These are phyloP conservation scores for Porcisia hertigi DNA, from an alignment of 208 protist genomes.

Conservation along the genomic window DNA sequence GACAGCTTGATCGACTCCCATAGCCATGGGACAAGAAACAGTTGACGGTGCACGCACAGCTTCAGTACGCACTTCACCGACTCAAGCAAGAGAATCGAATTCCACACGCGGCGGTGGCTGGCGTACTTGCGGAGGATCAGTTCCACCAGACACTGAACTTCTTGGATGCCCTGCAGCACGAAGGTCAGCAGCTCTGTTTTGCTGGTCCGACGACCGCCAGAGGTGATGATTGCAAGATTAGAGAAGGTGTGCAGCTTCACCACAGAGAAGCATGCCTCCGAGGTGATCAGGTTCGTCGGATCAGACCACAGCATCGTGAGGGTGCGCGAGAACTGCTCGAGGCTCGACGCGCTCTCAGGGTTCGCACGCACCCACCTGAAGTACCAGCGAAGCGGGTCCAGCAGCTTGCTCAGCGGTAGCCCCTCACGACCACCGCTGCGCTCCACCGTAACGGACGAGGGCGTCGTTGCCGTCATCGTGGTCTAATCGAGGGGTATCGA, in stretches of 20 bases:
- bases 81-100: slow-evolving; percentile 60
- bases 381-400: slow-evolving; percentile 53
- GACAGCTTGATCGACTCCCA: slow-evolving; percentile 49
- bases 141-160: slow-evolving; percentile 70
- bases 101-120: slow-evolving; percentile 55
- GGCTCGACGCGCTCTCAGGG: slow-evolving; percentile 50
- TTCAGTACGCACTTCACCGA: slow-evolving; percentile 66
- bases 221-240: slow-evolving; percentile 53
- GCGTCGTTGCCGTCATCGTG: slow-evolving; percentile 2
- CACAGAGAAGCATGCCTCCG: slow-evolving; percentile 62
- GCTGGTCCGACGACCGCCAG: slow-evolving; percentile 33
- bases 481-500: slow-evolving; percentile 6
- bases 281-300: slow-evolving; percentile 61
- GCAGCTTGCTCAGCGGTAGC: slow-evolving; percentile 27
- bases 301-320: slow-evolving; percentile 63
- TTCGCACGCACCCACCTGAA: slow-evolving; percentile 76
- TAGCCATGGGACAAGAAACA: slow-evolving; percentile 76
- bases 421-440: not conserved
- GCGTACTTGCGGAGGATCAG: slow-evolving; percentile 57
- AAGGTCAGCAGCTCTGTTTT: slow-evolving; percentile 41
- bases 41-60: slow-evolving; percentile 56
- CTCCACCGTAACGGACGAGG: not conserved
- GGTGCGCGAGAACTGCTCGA: slow-evolving; percentile 73
- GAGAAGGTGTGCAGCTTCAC: slow-evolving; percentile 62
- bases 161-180: slow-evolving; percentile 37